Conservation (phyloP, 768 basidiomycete species). For the Pleurotus citrinopileatus region DNA sequence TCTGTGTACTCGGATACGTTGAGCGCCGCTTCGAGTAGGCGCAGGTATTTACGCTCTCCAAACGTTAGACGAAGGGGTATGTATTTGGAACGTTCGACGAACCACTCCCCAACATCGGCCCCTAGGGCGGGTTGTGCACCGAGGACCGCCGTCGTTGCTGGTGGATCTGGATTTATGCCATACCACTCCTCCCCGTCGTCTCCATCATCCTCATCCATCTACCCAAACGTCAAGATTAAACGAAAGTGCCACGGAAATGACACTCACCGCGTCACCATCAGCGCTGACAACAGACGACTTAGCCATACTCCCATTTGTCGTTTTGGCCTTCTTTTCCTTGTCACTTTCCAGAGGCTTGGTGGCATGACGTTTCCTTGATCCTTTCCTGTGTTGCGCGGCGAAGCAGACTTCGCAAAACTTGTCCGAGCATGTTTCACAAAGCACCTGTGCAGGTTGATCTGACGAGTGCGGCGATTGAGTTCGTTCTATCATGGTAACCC, state of each 20-base stretch:
- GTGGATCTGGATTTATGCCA: slow-evolving; percentile 26
- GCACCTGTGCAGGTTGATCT: slow-evolving; percentile 83
- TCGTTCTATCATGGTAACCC: neutral
- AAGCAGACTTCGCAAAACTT: slow-evolving; percentile 85
- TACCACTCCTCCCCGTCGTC: slow-evolving; percentile 41
- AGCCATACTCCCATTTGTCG: slow-evolving; percentile 16
- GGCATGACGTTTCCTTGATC: slow-evolving; percentile 64
- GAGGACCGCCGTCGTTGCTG: slow-evolving; percentile 21
- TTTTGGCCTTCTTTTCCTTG: slow-evolving; percentile 27
- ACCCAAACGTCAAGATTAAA: slow-evolving; percentile 2
- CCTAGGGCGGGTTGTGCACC: slow-evolving; percentile 61
- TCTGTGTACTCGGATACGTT: slow-evolving; percentile 88
- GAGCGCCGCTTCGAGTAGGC: slow-evolving; percentile 81
- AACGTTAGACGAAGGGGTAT: slow-evolving; percentile 79
- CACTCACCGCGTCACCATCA: slow-evolving; percentile 28
- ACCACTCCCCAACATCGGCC: slow-evolving; percentile 76
- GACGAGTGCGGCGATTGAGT: slow-evolving; percentile 12
- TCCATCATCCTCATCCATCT: slow-evolving; percentile 49
- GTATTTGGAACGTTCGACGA: slow-evolving; percentile 75
- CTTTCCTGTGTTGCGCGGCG: slow-evolving; percentile 81
- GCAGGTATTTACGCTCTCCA: slow-evolving; percentile 78
- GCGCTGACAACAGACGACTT: slow-evolving; percentile 16
- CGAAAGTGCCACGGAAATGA: neutral
- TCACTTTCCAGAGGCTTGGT: slow-evolving; percentile 41
- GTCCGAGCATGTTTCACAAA: slow-evolving; percentile 71